Evolutionary conservation across 2,329 filamentous ascomycete species (phyloP).

Genomic region (Penicillium sclerotigenum): DNA sequence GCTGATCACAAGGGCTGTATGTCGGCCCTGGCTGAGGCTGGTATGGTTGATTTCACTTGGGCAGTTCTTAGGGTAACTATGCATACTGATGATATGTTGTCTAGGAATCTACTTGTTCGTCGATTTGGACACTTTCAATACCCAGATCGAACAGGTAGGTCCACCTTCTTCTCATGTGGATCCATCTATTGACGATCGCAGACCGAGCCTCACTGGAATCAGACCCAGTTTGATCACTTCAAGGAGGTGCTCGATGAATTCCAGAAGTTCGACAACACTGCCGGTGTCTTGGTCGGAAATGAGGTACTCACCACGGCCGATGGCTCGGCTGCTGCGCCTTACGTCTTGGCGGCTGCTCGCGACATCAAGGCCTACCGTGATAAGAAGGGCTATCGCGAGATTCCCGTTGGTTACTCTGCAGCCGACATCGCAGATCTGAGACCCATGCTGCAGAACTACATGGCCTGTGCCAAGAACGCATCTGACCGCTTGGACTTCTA

Average conservation of each 20-base stretch:
- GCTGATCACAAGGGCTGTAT: constrained; percentile 76
- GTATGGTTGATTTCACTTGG: constrained; percentile 45
- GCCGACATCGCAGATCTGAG: constrained; percentile 73
- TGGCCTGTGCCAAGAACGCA: constrained; percentile 70
- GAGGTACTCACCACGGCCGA: constrained; percentile 62
- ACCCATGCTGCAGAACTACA: constrained; percentile 67
- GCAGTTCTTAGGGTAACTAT: too few species aligned
- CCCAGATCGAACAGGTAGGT: constrained; percentile 42
- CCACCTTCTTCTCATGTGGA: background rate
- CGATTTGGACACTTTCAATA: constrained; percentile 63
- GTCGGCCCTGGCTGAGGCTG: constrained; percentile 71
- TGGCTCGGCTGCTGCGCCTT: constrained; percentile 67
- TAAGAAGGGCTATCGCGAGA: constrained; percentile 70
- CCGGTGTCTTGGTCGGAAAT: constrained; percentile 85
- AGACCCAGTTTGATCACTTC: constrained; percentile 67
- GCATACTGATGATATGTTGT: background rate
- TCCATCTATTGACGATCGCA: constrained; percentile 30
- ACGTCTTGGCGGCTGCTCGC: constrained; percentile 74
- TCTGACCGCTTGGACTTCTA: constrained; percentile 76
- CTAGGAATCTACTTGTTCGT: constrained; percentile 67
- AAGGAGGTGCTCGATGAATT: constrained; percentile 73
- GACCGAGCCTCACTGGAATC: constrained; percentile 66
- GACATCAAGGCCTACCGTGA: constrained; percentile 82
- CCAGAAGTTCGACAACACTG: constrained; percentile 71
- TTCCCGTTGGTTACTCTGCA: constrained; percentile 83